Conservation (phyloP, 352 stramenopile genomes). For the Pythium insidiosum region DNA sequence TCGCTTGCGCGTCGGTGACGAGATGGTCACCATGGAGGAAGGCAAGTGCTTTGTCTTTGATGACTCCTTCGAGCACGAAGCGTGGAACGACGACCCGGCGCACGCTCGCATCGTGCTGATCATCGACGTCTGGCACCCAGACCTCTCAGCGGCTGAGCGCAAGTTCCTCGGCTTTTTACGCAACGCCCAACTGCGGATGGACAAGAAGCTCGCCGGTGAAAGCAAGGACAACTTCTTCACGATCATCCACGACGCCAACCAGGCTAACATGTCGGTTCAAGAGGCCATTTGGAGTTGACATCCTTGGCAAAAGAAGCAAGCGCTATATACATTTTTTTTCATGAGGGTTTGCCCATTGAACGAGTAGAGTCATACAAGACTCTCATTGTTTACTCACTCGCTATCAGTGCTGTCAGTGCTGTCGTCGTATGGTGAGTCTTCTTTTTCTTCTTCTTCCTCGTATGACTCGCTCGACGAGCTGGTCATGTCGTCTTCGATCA, state of each 20-base stretch:
- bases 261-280: constrained; percentile 20
- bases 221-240: constrained; percentile 59
- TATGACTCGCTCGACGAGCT: too few species aligned
- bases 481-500: too few species aligned
- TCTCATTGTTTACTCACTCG: too few species aligned
- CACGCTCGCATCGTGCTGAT: constrained; percentile 88
- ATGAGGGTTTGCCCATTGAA: too few species aligned
- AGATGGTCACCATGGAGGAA: constrained; percentile 64
- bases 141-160: constrained; percentile 81
- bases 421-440: too few species aligned
- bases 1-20: constrained; percentile 60
- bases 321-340: too few species aligned
- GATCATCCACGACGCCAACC: constrained; percentile 52
- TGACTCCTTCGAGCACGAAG: constrained; percentile 98
- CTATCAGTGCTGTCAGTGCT: too few species aligned
- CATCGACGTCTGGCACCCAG: constrained; percentile 94
- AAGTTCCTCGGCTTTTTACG: constrained; percentile 82
- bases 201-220: constrained; percentile 34
- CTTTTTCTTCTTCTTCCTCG: too few species aligned
- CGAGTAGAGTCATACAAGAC: too few species aligned
- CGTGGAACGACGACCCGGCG: constrained; percentile 91
- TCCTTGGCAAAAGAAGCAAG: too few species aligned
- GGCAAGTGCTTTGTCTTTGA: constrained; percentile 96
- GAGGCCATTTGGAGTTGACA: constrained; percentile 44
- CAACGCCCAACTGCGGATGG: constrained; percentile 56